Percentiles rank a stretch among this genome's conserved stretches.
phyloP scores from a whole-genome alignment of 345 rosid genomes.

The Dipteronia dyeriana region DNA sequence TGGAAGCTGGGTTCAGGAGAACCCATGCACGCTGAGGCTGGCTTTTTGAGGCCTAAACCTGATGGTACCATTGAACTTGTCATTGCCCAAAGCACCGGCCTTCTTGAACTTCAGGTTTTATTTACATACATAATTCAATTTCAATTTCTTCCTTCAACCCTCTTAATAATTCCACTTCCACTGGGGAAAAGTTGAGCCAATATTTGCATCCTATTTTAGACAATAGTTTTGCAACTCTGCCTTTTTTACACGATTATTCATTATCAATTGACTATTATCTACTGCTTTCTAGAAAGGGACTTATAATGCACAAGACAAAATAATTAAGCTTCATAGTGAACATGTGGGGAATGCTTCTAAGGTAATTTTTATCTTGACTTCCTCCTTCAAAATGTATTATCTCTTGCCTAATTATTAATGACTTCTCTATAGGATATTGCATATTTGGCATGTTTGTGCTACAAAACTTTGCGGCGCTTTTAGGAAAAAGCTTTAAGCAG shows the following conservation, averaged over 20 bases:
- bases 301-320: constrained; percentile 41
- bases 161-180: background rate
- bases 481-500: background rate
- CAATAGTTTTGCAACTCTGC: background rate
- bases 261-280: background rate
- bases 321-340: constrained; percentile 57
- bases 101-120: constrained; percentile 66
- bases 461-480: background rate
- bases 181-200: too few relatives aligned
- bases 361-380: constrained; percentile 36
- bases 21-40: constrained; percentile 83
- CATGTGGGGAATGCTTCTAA: constrained; percentile 77
- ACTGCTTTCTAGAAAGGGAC: constrained; percentile 47
- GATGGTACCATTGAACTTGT: constrained; percentile 71
- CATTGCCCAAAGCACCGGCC: constrained; percentile 77
- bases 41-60: constrained; percentile 70
- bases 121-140: background rate
- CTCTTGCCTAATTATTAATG: background rate
- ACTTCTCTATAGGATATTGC: background rate
- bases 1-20: constrained; percentile 62
- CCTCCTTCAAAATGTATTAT: background rate
- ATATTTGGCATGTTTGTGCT: constrained; percentile 4
- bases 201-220: background rate
- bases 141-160: background rate
- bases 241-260: too few relatives aligned